Percentiles rank a stretch among this genome's conserved stretches.
phyloP scores from a whole-genome alignment of 176 grass and related monocot species.

The Chloris gayana region DNA sequence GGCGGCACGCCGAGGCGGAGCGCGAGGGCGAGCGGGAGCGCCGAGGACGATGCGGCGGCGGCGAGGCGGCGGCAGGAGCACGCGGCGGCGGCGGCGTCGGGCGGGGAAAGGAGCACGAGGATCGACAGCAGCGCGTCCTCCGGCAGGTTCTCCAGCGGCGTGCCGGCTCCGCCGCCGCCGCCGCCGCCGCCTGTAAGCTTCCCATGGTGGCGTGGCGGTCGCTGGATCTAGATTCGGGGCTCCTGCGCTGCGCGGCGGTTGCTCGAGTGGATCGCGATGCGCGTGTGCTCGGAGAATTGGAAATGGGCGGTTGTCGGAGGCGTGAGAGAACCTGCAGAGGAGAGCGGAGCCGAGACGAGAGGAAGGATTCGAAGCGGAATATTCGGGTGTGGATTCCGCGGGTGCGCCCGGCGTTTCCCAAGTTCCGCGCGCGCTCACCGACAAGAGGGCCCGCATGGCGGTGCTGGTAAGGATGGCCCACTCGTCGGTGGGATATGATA shows the following conservation, averaged over 20 bases:
- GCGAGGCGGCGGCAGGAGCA: conserved; percentile 48
- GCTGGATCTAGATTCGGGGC: neutral
- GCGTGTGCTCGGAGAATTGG: neutral
- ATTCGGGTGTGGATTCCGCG: conserved; percentile 26
- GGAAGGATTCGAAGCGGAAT: neutral
- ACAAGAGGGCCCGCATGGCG: neutral
- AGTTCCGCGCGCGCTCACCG: neutral
- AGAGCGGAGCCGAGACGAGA: neutral
- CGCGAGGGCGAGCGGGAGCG: conserved; percentile 45
- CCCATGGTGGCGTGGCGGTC: conserved; percentile 14
- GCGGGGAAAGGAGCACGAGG: conserved; percentile 48
- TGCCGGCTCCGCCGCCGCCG: conserved; percentile 5
- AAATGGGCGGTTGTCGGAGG: conserved; percentile 40
- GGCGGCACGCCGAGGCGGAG: conserved; percentile 41
- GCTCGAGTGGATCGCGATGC: neutral
- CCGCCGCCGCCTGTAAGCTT: conserved; percentile 25
- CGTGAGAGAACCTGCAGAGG: too few species aligned
- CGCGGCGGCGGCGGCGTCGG: conserved; percentile 42
- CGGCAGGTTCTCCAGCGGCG: conserved; percentile 50
- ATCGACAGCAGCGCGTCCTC: conserved; percentile 60
- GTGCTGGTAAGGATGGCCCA: neutral
- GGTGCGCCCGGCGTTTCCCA: neutral
- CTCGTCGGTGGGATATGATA: neutral
- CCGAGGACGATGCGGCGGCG: conserved; percentile 48
- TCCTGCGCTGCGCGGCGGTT: neutral